Percentiles rank a stretch among this genome's conserved stretches.
Evolutionary conservation across 2,329 filamentous ascomycete species (phyloP).

Genomic region (Shiraia bambusicola): DNA sequence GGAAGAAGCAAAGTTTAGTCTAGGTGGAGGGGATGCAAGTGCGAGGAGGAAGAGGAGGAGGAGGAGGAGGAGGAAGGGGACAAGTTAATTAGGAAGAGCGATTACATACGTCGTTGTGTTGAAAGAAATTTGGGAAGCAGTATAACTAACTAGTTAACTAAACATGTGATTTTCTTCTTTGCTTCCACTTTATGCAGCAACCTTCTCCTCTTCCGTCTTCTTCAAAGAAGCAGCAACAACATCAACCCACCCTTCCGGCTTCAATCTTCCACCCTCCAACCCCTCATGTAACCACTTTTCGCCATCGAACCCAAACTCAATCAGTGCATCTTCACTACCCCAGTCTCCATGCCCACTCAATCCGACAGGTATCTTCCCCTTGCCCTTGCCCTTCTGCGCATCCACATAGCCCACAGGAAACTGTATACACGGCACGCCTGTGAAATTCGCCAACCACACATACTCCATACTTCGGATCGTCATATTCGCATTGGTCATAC

Average conservation of each 20-base stretch:
- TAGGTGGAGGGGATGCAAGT: too few relatives aligned
- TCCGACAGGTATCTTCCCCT: conserved; percentile 58
- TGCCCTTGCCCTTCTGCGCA: conserved; percentile 55
- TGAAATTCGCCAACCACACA: conserved; percentile 81
- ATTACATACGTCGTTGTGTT: too few relatives aligned
- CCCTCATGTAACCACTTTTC: conserved; percentile 50
- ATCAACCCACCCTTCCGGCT: conserved; percentile 45
- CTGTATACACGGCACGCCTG: conserved; percentile 72
- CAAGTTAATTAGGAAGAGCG: too few relatives aligned
- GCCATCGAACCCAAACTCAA: conserved; percentile 56
- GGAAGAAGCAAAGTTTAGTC: too few relatives aligned
- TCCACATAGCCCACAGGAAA: conserved; percentile 74
- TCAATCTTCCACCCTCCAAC: conserved; percentile 37
- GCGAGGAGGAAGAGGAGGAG: conserved; percentile 15
- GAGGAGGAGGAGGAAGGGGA: neutral
- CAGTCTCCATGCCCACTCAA: conserved; percentile 59
- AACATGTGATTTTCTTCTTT: too few relatives aligned
- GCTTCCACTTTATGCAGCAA: too few relatives aligned
- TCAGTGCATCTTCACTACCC: conserved; percentile 55
- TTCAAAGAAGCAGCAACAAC: too few relatives aligned
- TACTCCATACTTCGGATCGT: conserved; percentile 81
- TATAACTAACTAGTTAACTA: too few relatives aligned
- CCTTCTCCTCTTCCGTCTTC: too few relatives aligned
- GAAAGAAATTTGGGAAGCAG: too few relatives aligned
- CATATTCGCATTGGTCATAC: conserved; percentile 71